Evolutionary conservation across 2,329 filamentous ascomycete genomes (phyloP), one percentile per base, ranked within the genome.

Genomic region (Apiospora rasikravindrae): DNA sequence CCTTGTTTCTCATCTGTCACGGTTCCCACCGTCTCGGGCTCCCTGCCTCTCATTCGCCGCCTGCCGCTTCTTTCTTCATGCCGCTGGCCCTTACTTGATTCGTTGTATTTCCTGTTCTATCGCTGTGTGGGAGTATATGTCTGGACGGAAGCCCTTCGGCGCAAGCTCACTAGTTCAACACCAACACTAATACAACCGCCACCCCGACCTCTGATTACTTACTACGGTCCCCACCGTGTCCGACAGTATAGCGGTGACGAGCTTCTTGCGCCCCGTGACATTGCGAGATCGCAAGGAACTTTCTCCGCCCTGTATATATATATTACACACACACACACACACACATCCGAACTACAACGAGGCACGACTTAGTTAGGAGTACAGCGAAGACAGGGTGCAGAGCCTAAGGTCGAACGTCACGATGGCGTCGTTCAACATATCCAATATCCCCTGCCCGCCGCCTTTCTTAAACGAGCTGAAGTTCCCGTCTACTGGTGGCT

Each of bases 381-480:
- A 64, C 22, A 67, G 71, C 45, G 26, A 72, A 33, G 33, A 37
- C 33, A 51, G 44, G 70, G 68, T 70, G 49, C n/a, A 47, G 72
- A 40, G 42, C 26, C 73, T 71, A n/a, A 24, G 70, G 57, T 6
- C 64, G 49, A 69, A 33, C 42, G 33, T 29, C 71, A 66, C 69
- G 51, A 75, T 78, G 33, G 33, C 33, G 76, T 70, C 70, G 22
- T 76, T 75, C 64, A 71, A 72, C 26, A 69, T 71, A 51, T 37
- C 57, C 3, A 4, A n/a, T 5, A 19, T 57, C 26, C 57, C 57
- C 24, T 97, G 94, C 81, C 88, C 89, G 16, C 75, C 86, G 69
- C 94, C 94, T 6, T 96, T 96, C 78, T 86, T 91, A 73, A 89
- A 93, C 79, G 86, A 87, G 72, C 82, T 83, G 42, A 81, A 88